Conservation (phyloP, 2,329 filamentous ascomycete species). For the Dactylonectria estremocensis region DNA sequence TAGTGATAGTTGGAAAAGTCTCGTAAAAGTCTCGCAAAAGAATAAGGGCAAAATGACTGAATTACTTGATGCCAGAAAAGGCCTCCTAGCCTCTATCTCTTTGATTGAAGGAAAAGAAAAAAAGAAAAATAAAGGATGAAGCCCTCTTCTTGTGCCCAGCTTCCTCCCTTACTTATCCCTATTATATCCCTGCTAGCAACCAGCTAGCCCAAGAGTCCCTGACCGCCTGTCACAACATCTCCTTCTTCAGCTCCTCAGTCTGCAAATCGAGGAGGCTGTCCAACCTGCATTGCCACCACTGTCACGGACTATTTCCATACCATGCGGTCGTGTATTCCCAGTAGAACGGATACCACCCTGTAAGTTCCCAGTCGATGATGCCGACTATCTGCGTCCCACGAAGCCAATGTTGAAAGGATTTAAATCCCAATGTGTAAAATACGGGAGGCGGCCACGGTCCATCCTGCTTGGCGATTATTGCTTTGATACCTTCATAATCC, state of each 20-base stretch:
- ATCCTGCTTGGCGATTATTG: constrained; percentile 56
- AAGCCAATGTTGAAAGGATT: constrained; percentile 61
- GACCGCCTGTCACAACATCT: too few species aligned
- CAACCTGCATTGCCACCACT: constrained; percentile 15
- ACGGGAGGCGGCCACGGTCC: constrained; percentile 53
- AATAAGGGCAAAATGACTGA: too few species aligned
- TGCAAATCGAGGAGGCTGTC: constrained; percentile 12
- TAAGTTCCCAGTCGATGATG: constrained; percentile 57
- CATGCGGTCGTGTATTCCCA: constrained; percentile 54
- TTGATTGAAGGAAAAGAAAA: too few species aligned
- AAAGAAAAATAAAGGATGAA: too few species aligned
- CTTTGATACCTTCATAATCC: constrained; percentile 48
- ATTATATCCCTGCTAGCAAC: too few species aligned
- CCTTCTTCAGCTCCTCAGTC: constrained; percentile 27
- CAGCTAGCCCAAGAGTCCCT: too few species aligned
- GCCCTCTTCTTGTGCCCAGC: too few species aligned
- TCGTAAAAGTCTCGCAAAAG: too few species aligned
- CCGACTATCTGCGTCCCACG: constrained; percentile 59
- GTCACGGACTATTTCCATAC: constrained; percentile 16
- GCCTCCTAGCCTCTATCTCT: too few species aligned
- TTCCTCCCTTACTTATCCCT: too few species aligned
- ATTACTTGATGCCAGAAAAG: too few species aligned
- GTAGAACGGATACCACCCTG: constrained; percentile 53
- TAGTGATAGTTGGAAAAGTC: too few species aligned
- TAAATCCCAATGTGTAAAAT: constrained; percentile 65